Base-by-base conservation (phyloP, 352 stramenopile genomes). In the Phytopythium aichiense region DNA sequence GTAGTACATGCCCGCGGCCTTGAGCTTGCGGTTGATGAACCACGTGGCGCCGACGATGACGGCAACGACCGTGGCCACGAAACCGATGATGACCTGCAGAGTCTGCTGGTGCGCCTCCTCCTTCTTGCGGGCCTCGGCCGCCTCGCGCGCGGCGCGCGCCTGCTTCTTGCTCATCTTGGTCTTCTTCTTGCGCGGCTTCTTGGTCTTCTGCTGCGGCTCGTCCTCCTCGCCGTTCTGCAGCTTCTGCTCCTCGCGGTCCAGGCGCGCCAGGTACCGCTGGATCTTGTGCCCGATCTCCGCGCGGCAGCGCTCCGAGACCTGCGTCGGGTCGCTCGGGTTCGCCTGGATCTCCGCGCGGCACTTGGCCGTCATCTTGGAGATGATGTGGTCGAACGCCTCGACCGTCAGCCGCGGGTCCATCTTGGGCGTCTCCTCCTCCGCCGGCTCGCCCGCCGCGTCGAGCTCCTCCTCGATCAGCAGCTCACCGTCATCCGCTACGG, bases 21-120 rank as follows among this genome's bases (percentile, higher is more conserved):
- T 92, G 57, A 92, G 81, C 74, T 94, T 94, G 68, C 85, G 80
- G 71, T 92, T 91, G 60, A 93, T 89, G 68, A 85, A 69, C 63
- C 76, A 92, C 37, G 83, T 81, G 45, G 69, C 73, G 20, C 81
- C 79, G 7, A 68, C 65, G 23, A 84, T 60, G n/a, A 85, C 61
- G 0, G 83, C 83, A 53, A 92, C 56, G 30, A 91, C 40, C 55
- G 85, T 92, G 25, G 60, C 65, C 12, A 94, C 72, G 46, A 94
- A 92, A 33, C 71, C 84, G 33, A 88, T 15, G 50, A 94, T 91
- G 22, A 76, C 61, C 63, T 88, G 77, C 52, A 94, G 67, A 22
- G 85, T 87, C 58, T 88, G 56, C 42, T 84, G 69, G 68, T 91
- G 77, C 58, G 84, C 77, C 51, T 88, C 77, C 49, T 88, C 71